Percentiles rank a stretch among this genome's conserved stretches.
Conservation (phyloP, 106 monocot species). For the Acorus calamus region DNA sequence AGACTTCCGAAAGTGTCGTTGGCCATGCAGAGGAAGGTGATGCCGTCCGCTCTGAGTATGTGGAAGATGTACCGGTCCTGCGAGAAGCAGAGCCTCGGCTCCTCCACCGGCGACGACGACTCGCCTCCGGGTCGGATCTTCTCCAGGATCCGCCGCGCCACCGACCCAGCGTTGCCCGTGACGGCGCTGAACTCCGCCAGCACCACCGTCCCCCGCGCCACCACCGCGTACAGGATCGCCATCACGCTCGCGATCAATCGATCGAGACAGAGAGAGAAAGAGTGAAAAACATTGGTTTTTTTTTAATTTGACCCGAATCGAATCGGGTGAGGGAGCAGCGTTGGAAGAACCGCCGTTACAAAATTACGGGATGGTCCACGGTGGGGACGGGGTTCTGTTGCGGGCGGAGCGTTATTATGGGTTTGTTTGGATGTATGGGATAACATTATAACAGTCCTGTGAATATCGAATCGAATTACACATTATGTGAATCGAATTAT, state of each 20-base stretch:
- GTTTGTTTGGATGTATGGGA: no score
- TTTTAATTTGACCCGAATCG: no score
- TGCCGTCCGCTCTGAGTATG: constrained; percentile 55
- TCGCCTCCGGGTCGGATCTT: constrained; percentile 25
- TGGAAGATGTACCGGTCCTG: constrained; percentile 99
- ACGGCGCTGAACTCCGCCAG: constrained; percentile 90
- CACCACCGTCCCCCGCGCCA: constrained; percentile 83
- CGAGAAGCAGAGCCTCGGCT: constrained; percentile 66
- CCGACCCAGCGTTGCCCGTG: constrained; percentile 78
- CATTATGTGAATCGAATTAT: no score
- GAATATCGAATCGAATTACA: no score
- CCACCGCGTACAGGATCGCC: constrained; percentile 95
- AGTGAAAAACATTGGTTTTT: no score
- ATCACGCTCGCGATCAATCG: constrained; percentile 7
- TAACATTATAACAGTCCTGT: no score
- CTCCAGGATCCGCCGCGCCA: constrained; percentile 83
- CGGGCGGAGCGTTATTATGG: no score
- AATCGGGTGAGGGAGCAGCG: no score
- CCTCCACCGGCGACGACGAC: constrained; percentile 24
- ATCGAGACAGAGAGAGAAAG: no score
- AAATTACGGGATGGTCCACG: no score
- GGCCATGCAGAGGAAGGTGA: constrained; percentile 98
- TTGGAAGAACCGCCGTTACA: no score
- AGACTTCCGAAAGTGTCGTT: constrained; percentile 94
- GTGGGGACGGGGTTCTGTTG: no score